These are phyloP conservation scores for Exophiala oligosperma DNA, from an alignment of 2,329 filamentous ascomycete species.

Conservation along the genomic window DNA sequence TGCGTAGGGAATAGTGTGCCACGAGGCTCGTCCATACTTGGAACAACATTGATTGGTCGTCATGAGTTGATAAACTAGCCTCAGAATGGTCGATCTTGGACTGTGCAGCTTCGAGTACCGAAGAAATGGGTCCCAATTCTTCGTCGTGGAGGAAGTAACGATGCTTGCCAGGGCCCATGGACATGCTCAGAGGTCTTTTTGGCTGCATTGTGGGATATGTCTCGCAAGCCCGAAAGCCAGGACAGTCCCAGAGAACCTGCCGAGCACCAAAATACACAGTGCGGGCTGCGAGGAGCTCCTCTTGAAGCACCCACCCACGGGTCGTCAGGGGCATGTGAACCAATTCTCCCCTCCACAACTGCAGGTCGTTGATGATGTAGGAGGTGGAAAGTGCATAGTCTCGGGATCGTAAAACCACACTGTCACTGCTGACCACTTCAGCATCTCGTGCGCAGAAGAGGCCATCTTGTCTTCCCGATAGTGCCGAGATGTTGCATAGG, in stretches of 20 bases:
- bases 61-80: background rate
- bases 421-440: slow-evolving; percentile 8
- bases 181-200: background rate
- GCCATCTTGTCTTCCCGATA: slow-evolving; percentile 12
- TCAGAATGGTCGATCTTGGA: too few relatives aligned
- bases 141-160: slow-evolving; percentile 9
- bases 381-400: background rate
- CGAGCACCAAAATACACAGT: slow-evolving; percentile 39
- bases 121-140: slow-evolving; percentile 10
- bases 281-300: slow-evolving; percentile 39
- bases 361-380: slow-evolving; percentile 18
- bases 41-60: slow-evolving; percentile 1
- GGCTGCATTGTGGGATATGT: slow-evolving; percentile 13
- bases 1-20: slow-evolving; percentile 15
- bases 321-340: slow-evolving; percentile 31
- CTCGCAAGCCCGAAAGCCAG: slow-evolving; percentile 11
- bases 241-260: slow-evolving; percentile 44
- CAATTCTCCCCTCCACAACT: slow-evolving; percentile 17
- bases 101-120: slow-evolving; percentile 2
- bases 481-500: slow-evolving; percentile 20
- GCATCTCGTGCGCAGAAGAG: slow-evolving; percentile 10
- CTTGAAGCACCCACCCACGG: slow-evolving; percentile 45
- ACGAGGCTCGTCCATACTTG: slow-evolving; percentile 14
- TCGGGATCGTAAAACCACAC: background rate
- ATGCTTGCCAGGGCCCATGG: background rate